Evolutionary conservation across 176 grass and related monocot genomes (phyloP).

Genomic region (Cymbopogon citratus): DNA sequence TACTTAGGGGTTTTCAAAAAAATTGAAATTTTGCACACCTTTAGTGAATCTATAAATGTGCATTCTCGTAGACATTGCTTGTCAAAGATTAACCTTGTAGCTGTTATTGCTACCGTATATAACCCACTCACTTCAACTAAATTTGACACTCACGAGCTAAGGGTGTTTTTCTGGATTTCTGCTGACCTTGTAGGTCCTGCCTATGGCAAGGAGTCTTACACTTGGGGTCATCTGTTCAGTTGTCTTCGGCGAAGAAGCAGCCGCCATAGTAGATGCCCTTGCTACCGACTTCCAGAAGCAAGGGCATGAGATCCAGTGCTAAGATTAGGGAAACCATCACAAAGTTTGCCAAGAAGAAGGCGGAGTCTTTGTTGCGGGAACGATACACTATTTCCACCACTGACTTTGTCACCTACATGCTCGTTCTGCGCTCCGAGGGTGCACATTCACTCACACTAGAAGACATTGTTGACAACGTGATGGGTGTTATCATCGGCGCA

Average conservation of each 20-base stretch:
- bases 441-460: constrained; percentile 16
- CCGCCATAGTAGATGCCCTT: not conserved
- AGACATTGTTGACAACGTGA: constrained; percentile 39
- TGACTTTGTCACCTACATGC: constrained; percentile 43
- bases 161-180: not conserved
- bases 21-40: too few species aligned
- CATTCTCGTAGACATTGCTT: too few species aligned
- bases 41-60: too few species aligned
- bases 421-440: constrained; percentile 7
- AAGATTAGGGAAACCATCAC: constrained; percentile 15
- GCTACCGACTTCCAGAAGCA: not conserved
- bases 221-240: constrained; percentile 33
- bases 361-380: not conserved
- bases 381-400: not conserved
- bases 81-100: too few species aligned
- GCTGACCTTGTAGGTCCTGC: constrained; percentile 6
- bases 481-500: constrained; percentile 17
- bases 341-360: not conserved
- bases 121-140: not conserved
- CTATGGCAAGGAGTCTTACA: constrained; percentile 19
- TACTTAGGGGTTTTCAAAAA: too few species aligned
- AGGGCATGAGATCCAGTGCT: constrained; percentile 19
- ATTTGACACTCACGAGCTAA: not conserved
- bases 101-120: too few species aligned
- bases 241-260: constrained; percentile 16